A percentile compares a stretch with the other conserved stretches of the same genome.
Conservation (phyloP, 1,284 basidiomycete species). For the Salmacisia buchloeana region DNA sequence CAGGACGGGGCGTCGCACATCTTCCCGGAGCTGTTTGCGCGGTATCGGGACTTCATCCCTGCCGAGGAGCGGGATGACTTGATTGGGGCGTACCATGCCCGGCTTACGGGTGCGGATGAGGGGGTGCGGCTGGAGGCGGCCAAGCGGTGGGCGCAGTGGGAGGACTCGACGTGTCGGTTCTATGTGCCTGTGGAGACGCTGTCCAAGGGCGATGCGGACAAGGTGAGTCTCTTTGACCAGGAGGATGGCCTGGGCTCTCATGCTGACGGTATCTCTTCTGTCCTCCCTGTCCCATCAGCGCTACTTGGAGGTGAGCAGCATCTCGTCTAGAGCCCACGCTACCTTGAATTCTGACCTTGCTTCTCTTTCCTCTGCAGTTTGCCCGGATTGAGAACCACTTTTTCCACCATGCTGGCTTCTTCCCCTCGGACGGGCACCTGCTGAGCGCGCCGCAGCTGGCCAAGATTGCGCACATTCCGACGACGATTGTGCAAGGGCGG, state of each 20-base stretch:
- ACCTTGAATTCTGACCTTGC: background rate
- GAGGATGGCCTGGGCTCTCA: background rate
- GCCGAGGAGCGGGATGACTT: conserved; percentile 72
- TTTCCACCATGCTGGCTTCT: conserved; percentile 72
- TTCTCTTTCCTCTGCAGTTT: conserved; percentile 62
- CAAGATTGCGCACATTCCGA: conserved; percentile 67
- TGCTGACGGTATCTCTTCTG: background rate
- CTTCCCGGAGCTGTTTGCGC: conserved; percentile 45
- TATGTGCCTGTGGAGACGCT: conserved; percentile 37
- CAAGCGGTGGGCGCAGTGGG: conserved; percentile 63
- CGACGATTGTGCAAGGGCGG: conserved; percentile 72
- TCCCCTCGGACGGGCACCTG: conserved; percentile 77
- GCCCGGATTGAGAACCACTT: conserved; percentile 89
- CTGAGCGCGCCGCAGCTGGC: conserved; percentile 76
- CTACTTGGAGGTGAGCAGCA: conserved; percentile 3
- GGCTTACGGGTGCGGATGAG: conserved; percentile 71
- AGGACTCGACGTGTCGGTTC: conserved; percentile 42
- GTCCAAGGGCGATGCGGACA: conserved; percentile 17
- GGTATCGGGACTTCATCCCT: conserved; percentile 73
- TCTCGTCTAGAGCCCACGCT: background rate
- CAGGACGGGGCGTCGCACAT: conserved; percentile 61
- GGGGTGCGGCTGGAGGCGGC: conserved; percentile 66
- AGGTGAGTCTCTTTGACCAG: conserved; percentile 1
- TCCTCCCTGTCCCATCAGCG: background rate
- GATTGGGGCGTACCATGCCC: conserved; percentile 71